Base-by-base conservation (phyloP, 2,329 filamentous ascomycete species). In the Curvularia sp. region DNA sequence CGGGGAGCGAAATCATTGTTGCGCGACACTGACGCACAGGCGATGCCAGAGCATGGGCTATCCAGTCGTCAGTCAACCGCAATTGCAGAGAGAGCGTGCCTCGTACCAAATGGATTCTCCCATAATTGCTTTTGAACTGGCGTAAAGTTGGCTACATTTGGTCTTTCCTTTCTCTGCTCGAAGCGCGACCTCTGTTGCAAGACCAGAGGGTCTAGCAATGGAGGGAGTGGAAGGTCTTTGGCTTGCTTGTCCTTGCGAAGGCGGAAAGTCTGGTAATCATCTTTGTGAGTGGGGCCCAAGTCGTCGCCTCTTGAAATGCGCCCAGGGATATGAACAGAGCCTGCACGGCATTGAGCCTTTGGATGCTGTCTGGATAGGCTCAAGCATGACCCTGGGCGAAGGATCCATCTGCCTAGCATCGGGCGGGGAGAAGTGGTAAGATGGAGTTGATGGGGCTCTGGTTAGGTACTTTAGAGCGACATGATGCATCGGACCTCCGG, bases 51-150 rank as follows among this genome's bases (percentile, higher is more conserved):
- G 87, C 85, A 44, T 82, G 82, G 3, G 89, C 89, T 90, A 54
- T 26, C 31, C 42, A 18, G 20, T 31, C 38, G 20, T 64, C 53
- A 67, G 55, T 31, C 10, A 28, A 24, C 12, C 53, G 12, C 28
- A 13, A 39, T 46, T 48, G 38, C 3, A 18, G 38, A 35, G 22
- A 13, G 20, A 31, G 35, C 30, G 46, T 18, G 30, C 5, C 13
- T 31, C 35, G 30, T 78, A 89, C 88, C 89, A 65, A 85, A 92
- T 2, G 88, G 81, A 63, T 90, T 93, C 38, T 81, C 81, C 30
- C 78, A 79, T 1, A 92, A 77, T 58, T 85, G 83, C 56, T 79
- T 81, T 68, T 88, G 85, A 58, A 91, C 85, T 2, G 81, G 76
- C 2, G 78, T 77, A 26, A 79, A 74, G 22, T 75, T 65, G 57